Base-by-base conservation (phyloP, 2,329 filamentous ascomycete species). In the Bipolaris zeicola region DNA sequence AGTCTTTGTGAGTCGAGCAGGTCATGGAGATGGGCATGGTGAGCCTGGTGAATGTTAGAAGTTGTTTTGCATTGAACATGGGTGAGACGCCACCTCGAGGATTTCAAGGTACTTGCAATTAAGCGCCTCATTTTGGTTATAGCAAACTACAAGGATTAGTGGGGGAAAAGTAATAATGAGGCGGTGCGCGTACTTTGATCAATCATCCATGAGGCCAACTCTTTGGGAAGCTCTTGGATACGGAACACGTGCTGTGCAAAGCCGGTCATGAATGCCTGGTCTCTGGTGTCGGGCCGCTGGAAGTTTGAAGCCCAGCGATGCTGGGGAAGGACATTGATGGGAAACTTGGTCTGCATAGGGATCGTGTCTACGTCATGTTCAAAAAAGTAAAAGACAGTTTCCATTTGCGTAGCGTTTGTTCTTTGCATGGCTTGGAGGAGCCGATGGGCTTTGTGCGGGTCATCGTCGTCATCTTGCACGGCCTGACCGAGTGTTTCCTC, bases 391-490 rank as follows among this genome's bases (percentile, higher is more conserved):
- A 85, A 89, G 4, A 74, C 73, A 49, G 79, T 79, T n/a, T 83
- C 79, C 14, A 76, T 70, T 18, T 83, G 77, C 38, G 85, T 77
- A 26, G 84, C 84, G 67, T 88, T 86, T 1, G 86, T 89, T 63
- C 86, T 80, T 58, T 81, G 78, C 63, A 89, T 80, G 36, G 86
- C 87, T 58, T 80, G 76, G 57, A 82, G 76, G 28, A 88, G 74
- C 61, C 83, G 83, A 55, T 79, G 75, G 5, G 80, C 71, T 28
- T 73, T 77, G 7, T 96, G 80, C 81, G 96, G 60, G 88, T 91
- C 28, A 84, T 97, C 26, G 84, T 97, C 65, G 86, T 94, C 65
- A 86, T 94, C 67, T 87, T 91, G 45, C 5, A 74, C 59, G 10
- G 64, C 62, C 50, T 64, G 62, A 4, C 63, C 65, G 14, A 76